Conservation (phyloP, 257 asterid species). For the Penstemon davidsonii region DNA sequence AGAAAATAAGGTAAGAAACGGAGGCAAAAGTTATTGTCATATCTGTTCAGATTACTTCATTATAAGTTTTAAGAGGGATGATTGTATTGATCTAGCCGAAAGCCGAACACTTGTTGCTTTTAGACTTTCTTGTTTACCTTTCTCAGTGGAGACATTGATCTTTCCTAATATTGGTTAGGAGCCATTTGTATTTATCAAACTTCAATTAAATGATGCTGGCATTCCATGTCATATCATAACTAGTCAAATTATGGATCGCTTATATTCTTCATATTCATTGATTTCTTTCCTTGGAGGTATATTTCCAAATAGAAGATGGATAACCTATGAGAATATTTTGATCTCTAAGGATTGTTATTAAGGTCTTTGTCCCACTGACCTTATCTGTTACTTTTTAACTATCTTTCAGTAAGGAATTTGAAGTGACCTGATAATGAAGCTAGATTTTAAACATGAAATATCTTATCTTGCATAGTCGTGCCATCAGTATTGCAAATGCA, state of each 20-base stretch:
- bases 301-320: background rate
- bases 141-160: background rate
- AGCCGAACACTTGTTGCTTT: background rate
- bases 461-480: background rate
- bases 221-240: background rate
- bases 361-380: background rate
- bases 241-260: background rate
- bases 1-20: background rate
- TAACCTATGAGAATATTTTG: background rate
- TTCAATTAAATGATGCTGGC: background rate
- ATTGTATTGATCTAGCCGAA: background rate
- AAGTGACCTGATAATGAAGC: background rate
- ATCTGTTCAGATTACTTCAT: background rate
- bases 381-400: too few species aligned
- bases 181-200: too few species aligned
- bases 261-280: background rate
- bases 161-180: background rate
- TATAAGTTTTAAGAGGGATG: background rate
- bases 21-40: background rate
- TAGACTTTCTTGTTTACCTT: background rate
- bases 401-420: background rate
- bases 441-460: too few species aligned
- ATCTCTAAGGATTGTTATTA: background rate
- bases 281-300: background rate
- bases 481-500: background rate